Percentiles rank a stretch among this genome's conserved stretches.
phyloP scores from a whole-genome alignment of 73 alveolate genomes.

The Stentor roeselii region DNA sequence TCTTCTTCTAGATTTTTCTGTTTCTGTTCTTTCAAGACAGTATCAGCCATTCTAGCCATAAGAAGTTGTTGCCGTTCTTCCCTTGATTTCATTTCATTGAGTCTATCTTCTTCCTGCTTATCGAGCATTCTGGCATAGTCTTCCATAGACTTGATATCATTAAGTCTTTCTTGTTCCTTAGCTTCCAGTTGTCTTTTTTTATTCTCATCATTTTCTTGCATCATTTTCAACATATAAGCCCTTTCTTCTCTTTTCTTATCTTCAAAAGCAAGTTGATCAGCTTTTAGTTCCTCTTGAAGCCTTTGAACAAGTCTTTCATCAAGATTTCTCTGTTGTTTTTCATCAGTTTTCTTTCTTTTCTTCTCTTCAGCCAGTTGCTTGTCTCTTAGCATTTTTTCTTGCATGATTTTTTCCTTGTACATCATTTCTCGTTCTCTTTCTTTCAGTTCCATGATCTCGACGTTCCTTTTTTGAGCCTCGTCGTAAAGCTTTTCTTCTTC shows the following conservation, averaged over 20 bases:
- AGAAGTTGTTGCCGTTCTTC: background rate
- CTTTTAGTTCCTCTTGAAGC: background rate
- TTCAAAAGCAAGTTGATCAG: background rate
- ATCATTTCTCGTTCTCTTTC: background rate
- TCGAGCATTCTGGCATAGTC: background rate
- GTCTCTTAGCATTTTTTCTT: background rate
- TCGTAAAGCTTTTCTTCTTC: background rate
- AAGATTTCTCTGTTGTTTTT: background rate
- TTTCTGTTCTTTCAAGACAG: background rate
- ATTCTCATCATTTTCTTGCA: background rate
- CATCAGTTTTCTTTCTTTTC: background rate
- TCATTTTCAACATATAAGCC: background rate
- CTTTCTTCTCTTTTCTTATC: background rate
- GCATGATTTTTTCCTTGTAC: background rate
- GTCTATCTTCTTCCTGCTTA: background rate
- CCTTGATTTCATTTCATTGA: background rate
- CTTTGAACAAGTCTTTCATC: background rate
- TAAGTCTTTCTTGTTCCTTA: background rate
- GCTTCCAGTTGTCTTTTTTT: background rate
- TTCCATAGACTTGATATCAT: background rate
- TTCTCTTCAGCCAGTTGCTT: constrained; percentile 5
- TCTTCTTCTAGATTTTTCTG: background rate
- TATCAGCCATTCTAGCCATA: constrained; percentile 10
- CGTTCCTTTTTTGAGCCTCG: background rate
- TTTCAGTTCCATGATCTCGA: background rate